These are phyloP conservation scores for Pseudocercospora crystallina DNA, from an alignment of 2,329 filamentous ascomycete species.

Conservation along the genomic window DNA sequence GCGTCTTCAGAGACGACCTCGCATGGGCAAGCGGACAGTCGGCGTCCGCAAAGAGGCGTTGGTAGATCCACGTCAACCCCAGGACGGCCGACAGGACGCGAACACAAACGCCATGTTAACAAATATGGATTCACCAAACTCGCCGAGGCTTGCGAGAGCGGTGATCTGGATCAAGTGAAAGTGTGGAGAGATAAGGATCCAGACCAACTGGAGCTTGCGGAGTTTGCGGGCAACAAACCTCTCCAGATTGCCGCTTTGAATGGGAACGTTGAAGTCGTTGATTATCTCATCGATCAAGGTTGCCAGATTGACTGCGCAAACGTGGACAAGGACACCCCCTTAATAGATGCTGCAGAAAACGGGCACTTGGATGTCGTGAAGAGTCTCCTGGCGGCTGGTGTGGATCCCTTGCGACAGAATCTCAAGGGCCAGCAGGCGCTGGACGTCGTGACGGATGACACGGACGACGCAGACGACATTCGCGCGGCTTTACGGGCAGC, in stretches of 20 bases:
- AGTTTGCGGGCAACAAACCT: slow-evolving; percentile 95
- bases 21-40: slow-evolving; percentile 61
- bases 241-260: slow-evolving; percentile 89
- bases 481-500: slow-evolving; percentile 50
- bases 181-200: slow-evolving; percentile 73
- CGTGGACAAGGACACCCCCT: slow-evolving; percentile 77
- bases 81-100: slow-evolving; percentile 56
- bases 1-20: slow-evolving; percentile 39
- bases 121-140: slow-evolving; percentile 88
- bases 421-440: slow-evolving; percentile 90
- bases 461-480: slow-evolving; percentile 72
- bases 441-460: slow-evolving; percentile 76
- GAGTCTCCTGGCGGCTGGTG: slow-evolving; percentile 78
- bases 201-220: slow-evolving; percentile 82
- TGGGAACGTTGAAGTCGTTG: slow-evolving; percentile 82
- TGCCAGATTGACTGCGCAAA: slow-evolving; percentile 80
- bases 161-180: slow-evolving; percentile 77
- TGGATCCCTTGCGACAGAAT: slow-evolving; percentile 88
- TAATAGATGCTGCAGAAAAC: slow-evolving; percentile 96
- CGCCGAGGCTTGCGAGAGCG: slow-evolving; percentile 84
- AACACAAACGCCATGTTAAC: slow-evolving; percentile 80
- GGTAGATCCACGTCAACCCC: slow-evolving; percentile 54
- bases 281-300: slow-evolving; percentile 78
- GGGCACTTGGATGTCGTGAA: slow-evolving; percentile 86
- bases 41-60: slow-evolving; percentile 56